These are phyloP conservation scores for Sporothrix luriei DNA, from an alignment of 2,329 filamentous ascomycete species.

Conservation along the genomic window DNA sequence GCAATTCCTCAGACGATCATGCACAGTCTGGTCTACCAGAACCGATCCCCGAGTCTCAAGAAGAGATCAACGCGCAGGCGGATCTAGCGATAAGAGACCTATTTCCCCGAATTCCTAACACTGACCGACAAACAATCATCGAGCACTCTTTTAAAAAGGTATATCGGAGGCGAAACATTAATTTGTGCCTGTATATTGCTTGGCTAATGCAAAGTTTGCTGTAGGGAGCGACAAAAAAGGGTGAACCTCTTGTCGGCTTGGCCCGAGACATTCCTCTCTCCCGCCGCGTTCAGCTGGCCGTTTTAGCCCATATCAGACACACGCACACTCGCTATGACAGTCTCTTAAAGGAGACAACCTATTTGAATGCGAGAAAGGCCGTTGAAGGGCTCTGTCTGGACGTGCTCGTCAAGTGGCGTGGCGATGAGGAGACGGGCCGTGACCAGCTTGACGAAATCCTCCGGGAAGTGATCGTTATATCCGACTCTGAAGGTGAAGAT, in stretches of 20 bases:
- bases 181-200: neutral
- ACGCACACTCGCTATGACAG: conserved; percentile 67
- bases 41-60: conserved; percentile 61
- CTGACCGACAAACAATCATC: conserved; percentile 64
- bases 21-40: conserved; percentile 49
- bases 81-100: conserved; percentile 64
- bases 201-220: neutral
- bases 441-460: conserved; percentile 69
- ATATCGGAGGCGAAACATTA: conserved; percentile 37
- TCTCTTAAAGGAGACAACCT: conserved; percentile 60
- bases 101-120: conserved; percentile 67
- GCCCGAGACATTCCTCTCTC: conserved; percentile 59
- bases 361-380: conserved; percentile 62
- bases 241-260: conserved; percentile 61
- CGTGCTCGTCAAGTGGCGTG: conserved; percentile 70
- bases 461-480: conserved; percentile 67
- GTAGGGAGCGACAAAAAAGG: conserved; percentile 55
- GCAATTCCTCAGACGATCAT: conserved; percentile 38
- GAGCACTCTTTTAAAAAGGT: conserved; percentile 66
- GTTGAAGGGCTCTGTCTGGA: conserved; percentile 65
- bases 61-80: conserved; percentile 63
- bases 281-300: conserved; percentile 65
- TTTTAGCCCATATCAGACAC: conserved; percentile 67
- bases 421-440: conserved; percentile 68
- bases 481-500: conserved; percentile 58